Percentiles rank a stretch among this genome's conserved stretches.
phyloP scores from a whole-genome alignment of 805 yeast genomes.

The Candida palmyrensis region DNA sequence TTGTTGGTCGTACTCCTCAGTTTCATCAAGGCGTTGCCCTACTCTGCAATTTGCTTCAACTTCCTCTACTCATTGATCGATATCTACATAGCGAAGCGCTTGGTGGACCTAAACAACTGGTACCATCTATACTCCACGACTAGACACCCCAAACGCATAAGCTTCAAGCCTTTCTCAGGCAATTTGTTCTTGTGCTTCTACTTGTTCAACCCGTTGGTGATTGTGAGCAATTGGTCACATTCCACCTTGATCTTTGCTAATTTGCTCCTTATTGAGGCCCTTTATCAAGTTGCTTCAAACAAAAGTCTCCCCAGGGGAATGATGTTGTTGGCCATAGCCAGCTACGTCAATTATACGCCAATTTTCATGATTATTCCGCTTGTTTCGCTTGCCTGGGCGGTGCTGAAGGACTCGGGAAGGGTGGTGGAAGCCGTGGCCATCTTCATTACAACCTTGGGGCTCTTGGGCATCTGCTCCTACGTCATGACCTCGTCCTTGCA shows the following conservation, averaged over 20 bases:
- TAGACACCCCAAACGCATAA: constrained; percentile 6
- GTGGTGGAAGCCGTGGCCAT: constrained; percentile 15
- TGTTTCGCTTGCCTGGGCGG: constrained; percentile 28
- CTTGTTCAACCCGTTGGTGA: constrained; percentile 74
- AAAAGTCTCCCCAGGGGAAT: constrained; percentile 41
- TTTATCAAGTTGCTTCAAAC: constrained; percentile 39
- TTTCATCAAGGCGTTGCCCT: constrained; percentile 24
- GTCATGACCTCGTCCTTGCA: constrained; percentile 20
- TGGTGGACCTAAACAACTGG: constrained; percentile 47
- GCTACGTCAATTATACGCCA: constrained; percentile 62
- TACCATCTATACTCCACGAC: constrained; percentile 20
- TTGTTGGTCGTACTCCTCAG: constrained; percentile 52
- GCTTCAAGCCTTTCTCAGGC: constrained; percentile 22
- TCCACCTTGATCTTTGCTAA: constrained; percentile 63
- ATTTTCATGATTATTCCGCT: constrained; percentile 57
- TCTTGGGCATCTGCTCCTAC: constrained; percentile 23
- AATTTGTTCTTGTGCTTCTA: constrained; percentile 58
- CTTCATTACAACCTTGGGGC: constrained; percentile 11
- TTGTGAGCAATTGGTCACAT: constrained; percentile 62
- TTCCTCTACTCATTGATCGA: constrained; percentile 58
- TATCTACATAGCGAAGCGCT: constrained; percentile 46
- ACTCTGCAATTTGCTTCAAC: constrained; percentile 19
- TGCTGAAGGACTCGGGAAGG: constrained; percentile 3
- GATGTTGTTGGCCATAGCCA: constrained; percentile 53
- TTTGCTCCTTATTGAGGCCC: constrained; percentile 45